Conservation (phyloP, 2,329 filamentous ascomycete genomes). For the Cladosporium sp. region DNA sequence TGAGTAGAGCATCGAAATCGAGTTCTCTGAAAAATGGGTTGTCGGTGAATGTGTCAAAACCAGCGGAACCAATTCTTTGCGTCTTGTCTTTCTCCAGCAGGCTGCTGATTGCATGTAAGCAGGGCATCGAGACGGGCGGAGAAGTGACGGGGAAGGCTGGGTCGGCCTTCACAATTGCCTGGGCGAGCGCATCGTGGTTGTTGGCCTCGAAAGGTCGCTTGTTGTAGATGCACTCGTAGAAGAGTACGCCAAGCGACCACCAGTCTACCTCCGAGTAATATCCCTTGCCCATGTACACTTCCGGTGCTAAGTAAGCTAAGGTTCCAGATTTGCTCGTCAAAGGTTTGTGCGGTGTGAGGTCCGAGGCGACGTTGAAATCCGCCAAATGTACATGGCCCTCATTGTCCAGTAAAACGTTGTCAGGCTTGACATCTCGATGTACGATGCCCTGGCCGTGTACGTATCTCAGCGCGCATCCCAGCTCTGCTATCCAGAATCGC, state of each 20-base stretch:
- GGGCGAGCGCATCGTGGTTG: conserved; percentile 72
- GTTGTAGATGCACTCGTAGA: conserved; percentile 99
- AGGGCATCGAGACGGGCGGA: conserved; percentile 80
- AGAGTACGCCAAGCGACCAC: conserved; percentile 98
- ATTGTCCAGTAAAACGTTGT: conserved; percentile 81
- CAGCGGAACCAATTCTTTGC: conserved; percentile 73
- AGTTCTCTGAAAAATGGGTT: conserved; percentile 85
- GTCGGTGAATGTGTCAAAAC: conserved; percentile 76
- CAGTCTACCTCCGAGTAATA: conserved; percentile 91
- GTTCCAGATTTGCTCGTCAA: conserved; percentile 96
- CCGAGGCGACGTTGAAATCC: conserved; percentile 97
- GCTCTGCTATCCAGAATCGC: conserved; percentile 91
- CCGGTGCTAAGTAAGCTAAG: conserved; percentile 87
- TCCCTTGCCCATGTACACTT: conserved; percentile 85
- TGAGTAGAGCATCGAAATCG: conserved; percentile 77
- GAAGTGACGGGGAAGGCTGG: conserved; percentile 89
- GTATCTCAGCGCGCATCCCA: conserved; percentile 85
- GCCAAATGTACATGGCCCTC: conserved; percentile 95
- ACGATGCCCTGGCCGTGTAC: conserved; percentile 83
- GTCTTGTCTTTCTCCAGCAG: conserved; percentile 74
- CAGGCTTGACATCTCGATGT: conserved; percentile 85
- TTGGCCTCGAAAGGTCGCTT: conserved; percentile 94
- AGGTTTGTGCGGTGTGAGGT: conserved; percentile 73
- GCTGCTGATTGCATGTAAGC: conserved; percentile 79
- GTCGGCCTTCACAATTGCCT: conserved; percentile 71